phyloP scores from a whole-genome alignment of 2,329 filamentous ascomycete genomes.

The Pezizomycotina sp. region DNA sequence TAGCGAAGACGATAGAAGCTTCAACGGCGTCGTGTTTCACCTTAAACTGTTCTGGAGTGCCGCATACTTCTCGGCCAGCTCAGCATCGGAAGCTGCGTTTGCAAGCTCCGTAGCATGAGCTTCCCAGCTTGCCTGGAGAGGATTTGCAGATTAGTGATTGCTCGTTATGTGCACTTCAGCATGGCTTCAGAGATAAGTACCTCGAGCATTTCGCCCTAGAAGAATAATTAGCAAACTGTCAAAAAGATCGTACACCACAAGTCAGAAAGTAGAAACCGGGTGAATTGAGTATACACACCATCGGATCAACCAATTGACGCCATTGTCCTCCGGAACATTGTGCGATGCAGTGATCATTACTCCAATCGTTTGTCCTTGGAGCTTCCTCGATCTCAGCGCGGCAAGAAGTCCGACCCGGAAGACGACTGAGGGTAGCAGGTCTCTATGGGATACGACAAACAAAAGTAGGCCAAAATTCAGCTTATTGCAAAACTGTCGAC shows the following conservation, averaged over 20 bases:
- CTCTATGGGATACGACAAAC: conserved; percentile 31
- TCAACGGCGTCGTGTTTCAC: conserved; percentile 49
- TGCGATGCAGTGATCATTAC: conserved; percentile 94
- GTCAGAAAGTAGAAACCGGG: neutral
- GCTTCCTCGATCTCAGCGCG: conserved; percentile 72
- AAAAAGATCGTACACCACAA: neutral
- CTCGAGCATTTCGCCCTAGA: conserved; percentile 86
- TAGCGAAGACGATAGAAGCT: conserved; percentile 71
- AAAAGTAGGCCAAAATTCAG: conserved; percentile 26
- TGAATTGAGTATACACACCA: conserved; percentile 36
- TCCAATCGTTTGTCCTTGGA: conserved; percentile 79
- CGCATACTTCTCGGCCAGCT: conserved; percentile 59
- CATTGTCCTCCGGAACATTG: conserved; percentile 79
- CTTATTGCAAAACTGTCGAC: conserved; percentile 24
- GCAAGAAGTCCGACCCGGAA: conserved; percentile 85
- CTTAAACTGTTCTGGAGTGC: conserved; percentile 58
- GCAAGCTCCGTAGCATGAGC: conserved; percentile 71
- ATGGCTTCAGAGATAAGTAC: conserved; percentile 32
- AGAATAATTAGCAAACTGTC: conserved; percentile 1
- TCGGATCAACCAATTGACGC: conserved; percentile 87
- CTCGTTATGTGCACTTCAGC: neutral
- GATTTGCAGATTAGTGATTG: too few species aligned
- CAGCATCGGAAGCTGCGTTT: conserved; percentile 61
- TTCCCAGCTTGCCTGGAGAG: conserved; percentile 79
- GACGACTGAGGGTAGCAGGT: conserved; percentile 77